Evolutionary conservation across 1,284 basidiomycete species (phyloP), one percentile per base, ranked within the genome.

Genomic region (Puccinia hordei): DNA sequence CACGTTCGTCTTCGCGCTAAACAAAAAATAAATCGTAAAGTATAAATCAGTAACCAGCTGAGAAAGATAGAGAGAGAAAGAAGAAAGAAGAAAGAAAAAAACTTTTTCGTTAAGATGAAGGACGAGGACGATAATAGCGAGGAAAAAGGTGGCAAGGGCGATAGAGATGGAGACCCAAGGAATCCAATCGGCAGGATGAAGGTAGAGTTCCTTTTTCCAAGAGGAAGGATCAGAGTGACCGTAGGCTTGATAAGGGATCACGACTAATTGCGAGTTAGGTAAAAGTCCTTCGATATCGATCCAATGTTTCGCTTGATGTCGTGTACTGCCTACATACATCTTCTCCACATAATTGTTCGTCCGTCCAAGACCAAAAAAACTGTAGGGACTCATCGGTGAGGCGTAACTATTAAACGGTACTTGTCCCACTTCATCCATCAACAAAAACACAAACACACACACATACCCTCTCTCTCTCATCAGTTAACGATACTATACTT

Each of bases 331-430:
- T 12, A 96, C 92, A 85, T 95, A 94, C 4, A 97, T 89, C 85
- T 95, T 95, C 88, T 99, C 97, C 84, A 99, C 94, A 87, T 99
- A 99, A 86, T 99, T 99, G 87, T 99, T 99, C n/a, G 96, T 99
- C 61, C 97, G 90, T 0, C 97, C 97, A 1, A 99, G 90, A 0
- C 97, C 97, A 84, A 99, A 94, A 89, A 95, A 98, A 2, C 93
- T 90, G 85, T 98, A 98, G 0, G 97, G 96, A 0, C 93, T 92
- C 72, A 91, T 89, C 13, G 99, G 89, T 12, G 95, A 88, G 72
- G 96, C 92, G 84, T 98, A 98, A 0, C 91, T 90, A 0, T 93
- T 93, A 85, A 97, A 95, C 1, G 96, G 91, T 5, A 98, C 90
- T 86, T 99, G 97, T 0, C 91, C 91, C 41, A 96, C 94, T 33